These are phyloP conservation scores for Vachellia collinsii DNA, from an alignment of 306 rosid species.

Conservation along the genomic window DNA sequence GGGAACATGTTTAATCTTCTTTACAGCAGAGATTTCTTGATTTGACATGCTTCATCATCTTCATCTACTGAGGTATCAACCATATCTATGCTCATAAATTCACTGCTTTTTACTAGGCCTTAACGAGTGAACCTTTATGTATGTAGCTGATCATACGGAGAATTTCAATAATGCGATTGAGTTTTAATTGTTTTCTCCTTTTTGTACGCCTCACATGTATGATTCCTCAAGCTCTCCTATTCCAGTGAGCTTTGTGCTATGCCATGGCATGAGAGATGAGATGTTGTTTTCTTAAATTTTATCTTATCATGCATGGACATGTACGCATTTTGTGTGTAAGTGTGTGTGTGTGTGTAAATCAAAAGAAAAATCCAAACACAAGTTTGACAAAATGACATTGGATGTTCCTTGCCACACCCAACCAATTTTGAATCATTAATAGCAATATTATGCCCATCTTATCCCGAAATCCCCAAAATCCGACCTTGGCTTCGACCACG, in stretches of 20 bases:
- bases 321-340: neutral
- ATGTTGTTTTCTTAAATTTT: no score
- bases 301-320: neutral
- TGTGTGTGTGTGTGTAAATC: neutral
- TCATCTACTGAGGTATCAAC: constrained; percentile 64
- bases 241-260: neutral
- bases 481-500: no score
- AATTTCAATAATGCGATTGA: neutral
- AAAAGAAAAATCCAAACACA: no score
- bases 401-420: no score
- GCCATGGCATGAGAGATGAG: neutral
- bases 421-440: no score
- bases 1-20: constrained; percentile 21
- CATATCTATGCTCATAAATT: neutral
- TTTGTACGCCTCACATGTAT: neutral
- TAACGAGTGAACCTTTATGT: constrained; percentile 1
- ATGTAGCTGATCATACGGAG: neutral
- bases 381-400: no score
- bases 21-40: constrained; percentile 50
- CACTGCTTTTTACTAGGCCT: constrained; percentile 15
- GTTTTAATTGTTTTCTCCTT: neutral
- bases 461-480: no score
- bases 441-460: no score
- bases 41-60: constrained; percentile 70
- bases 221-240: neutral